phyloP scores from a whole-genome alignment of 768 basidiomycete species.

The Leccinum olivaceopallidum region DNA sequence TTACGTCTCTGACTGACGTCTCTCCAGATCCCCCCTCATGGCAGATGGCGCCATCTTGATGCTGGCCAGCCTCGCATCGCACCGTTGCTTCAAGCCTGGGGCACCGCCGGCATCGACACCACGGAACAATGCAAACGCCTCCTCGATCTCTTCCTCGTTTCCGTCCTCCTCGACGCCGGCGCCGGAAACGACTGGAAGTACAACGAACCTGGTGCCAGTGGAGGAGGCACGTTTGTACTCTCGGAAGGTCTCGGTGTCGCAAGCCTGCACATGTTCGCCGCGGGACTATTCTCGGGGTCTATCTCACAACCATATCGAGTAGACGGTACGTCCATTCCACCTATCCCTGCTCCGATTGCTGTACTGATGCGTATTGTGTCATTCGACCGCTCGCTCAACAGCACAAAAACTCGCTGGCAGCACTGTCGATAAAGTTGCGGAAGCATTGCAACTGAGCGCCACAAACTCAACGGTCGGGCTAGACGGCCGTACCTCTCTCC shows the following conservation, averaged over 20 bases:
- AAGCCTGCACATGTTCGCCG: conserved; percentile 84
- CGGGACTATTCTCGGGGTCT: conserved; percentile 76
- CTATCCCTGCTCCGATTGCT: background rate
- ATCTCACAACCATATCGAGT: conserved; percentile 64
- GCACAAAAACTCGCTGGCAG: conserved; percentile 70
- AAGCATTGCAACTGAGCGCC: conserved; percentile 76
- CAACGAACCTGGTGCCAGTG: conserved; percentile 52
- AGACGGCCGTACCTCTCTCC: conserved; percentile 70
- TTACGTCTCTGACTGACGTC: conserved; percentile 3
- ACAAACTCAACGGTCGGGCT: conserved; percentile 89
- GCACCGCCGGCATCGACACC: conserved; percentile 38
- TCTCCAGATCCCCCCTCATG: conserved; percentile 78
- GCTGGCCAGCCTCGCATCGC: conserved; percentile 62
- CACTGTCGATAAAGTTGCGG: conserved; percentile 55
- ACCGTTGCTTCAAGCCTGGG: conserved; percentile 62
- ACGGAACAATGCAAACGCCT: conserved; percentile 71
- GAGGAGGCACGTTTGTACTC: conserved; percentile 54
- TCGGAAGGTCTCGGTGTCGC: conserved; percentile 90
- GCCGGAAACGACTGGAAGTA: conserved; percentile 86
- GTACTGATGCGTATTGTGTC: conserved; percentile 10
- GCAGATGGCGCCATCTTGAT: conserved; percentile 89
- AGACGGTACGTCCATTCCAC: conserved; percentile 57
- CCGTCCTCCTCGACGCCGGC: conserved; percentile 93
- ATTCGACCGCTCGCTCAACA: conserved; percentile 31
- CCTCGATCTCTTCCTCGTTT: conserved; percentile 87